phyloP scores from a whole-genome alignment of 176 grass and related monocot species.

The Avena atlantica region DNA sequence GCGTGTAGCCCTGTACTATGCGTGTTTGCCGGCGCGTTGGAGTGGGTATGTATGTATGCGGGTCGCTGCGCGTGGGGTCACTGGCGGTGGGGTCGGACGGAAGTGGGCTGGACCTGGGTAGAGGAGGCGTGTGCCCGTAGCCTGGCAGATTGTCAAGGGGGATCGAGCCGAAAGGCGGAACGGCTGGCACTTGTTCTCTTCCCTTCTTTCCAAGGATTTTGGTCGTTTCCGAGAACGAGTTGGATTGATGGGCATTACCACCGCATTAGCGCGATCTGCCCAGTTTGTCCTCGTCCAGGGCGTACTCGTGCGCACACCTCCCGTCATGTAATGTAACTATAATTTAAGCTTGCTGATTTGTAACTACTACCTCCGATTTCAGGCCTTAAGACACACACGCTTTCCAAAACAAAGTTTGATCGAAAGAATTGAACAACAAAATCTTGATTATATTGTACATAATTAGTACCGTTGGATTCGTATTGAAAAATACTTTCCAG shows the following conservation, averaged over 20 bases:
- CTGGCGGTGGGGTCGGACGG: neutral
- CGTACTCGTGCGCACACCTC: too few relatives aligned
- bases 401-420: too few relatives aligned
- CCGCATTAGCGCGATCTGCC: neutral
- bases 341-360: too few relatives aligned
- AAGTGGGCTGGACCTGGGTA: neutral
- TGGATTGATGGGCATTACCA: neutral
- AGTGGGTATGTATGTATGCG: neutral
- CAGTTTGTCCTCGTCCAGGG: neutral
- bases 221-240: neutral
- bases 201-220: neutral
- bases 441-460: too few relatives aligned
- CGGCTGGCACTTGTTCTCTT: constrained; percentile 32
- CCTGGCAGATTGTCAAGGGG: neutral
- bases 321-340: too few relatives aligned
- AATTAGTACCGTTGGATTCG: too few relatives aligned
- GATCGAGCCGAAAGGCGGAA: constrained; percentile 29
- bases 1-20: neutral
- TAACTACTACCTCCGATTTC: too few relatives aligned
- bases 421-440: too few relatives aligned
- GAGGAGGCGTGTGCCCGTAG: constrained; percentile 19
- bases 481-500: too few relatives aligned
- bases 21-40: constrained; percentile 13
- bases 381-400: too few relatives aligned
- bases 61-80: neutral